These are phyloP conservation scores for Boletus subparvulus DNA, from an alignment of 768 basidiomycete species.

Conservation along the genomic window DNA sequence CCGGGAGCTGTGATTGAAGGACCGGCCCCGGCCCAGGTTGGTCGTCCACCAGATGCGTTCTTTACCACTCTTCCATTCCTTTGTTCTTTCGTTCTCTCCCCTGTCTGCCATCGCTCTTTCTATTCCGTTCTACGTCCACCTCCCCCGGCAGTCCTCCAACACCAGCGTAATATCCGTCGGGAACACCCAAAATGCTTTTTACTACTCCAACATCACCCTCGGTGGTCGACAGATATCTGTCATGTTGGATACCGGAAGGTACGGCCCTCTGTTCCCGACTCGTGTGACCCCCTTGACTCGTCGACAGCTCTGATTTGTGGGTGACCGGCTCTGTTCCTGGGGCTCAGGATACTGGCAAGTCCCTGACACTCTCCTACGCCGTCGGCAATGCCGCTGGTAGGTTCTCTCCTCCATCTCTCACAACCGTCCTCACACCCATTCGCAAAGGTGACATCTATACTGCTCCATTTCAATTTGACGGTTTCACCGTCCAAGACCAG, in stretches of 20 bases:
- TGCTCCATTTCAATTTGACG: slow-evolving; percentile 53
- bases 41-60: slow-evolving; percentile 20
- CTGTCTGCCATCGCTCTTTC: slow-evolving; percentile 29
- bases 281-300: slow-evolving; percentile 2
- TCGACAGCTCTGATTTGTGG: slow-evolving; percentile 72
- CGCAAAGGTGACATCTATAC: slow-evolving; percentile 54
- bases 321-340: slow-evolving; percentile 51
- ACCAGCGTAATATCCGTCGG: slow-evolving; percentile 43
- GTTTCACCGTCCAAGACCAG: slow-evolving; percentile 58
- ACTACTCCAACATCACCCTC: slow-evolving; percentile 69
- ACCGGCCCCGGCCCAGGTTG: no score
- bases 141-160: slow-evolving; percentile 26
- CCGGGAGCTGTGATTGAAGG: no score
- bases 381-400: slow-evolving; percentile 64
- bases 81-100: slow-evolving; percentile 18
- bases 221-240: slow-evolving; percentile 58
- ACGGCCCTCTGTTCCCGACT: not conserved
- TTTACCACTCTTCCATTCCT: slow-evolving; percentile 22
- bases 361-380: slow-evolving; percentile 61
- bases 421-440: not conserved
- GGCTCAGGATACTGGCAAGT: slow-evolving; percentile 55
- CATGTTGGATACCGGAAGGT: slow-evolving; percentile 80
- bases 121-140: slow-evolving; percentile 33
- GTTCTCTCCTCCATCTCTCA: slow-evolving; percentile 2
- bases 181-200: slow-evolving; percentile 72